Evolutionary conservation across 1,139 yeast species (phyloP).

Genomic region (Yamadazyma conglobata): DNA sequence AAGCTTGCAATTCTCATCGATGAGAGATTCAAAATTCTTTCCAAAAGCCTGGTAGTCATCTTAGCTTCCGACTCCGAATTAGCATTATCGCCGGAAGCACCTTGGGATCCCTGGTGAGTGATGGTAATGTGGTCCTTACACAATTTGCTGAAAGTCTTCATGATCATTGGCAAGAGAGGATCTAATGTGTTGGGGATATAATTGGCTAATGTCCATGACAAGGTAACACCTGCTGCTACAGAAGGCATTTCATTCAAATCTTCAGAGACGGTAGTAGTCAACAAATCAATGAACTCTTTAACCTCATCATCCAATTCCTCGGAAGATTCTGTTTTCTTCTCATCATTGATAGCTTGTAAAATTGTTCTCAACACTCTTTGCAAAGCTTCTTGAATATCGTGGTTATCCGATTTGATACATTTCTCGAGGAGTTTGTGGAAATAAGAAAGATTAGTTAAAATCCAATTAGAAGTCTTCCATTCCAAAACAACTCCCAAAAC

Average conservation of each 20-base stretch:
- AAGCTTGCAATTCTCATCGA: constrained; percentile 77
- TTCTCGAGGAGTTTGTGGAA: constrained; percentile 76
- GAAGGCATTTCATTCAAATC: constrained; percentile 81
- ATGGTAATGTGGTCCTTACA: constrained; percentile 86
- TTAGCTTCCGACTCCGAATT: constrained; percentile 65
- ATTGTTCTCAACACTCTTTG: constrained; percentile 71
- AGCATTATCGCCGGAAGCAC: constrained; percentile 29
- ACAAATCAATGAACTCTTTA: constrained; percentile 56
- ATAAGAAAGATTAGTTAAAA: constrained; percentile 61
- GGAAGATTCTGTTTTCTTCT: constrained; percentile 37
- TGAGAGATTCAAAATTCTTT: constrained; percentile 72
- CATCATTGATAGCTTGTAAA: constrained; percentile 55
- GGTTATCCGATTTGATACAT: constrained; percentile 78
- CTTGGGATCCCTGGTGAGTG: constrained; percentile 48
- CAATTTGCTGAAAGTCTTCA: constrained; percentile 84
- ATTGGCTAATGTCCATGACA: constrained; percentile 79
- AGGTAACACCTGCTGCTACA: constrained; percentile 84
- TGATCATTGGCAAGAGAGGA: constrained; percentile 66
- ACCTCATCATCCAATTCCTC: constrained; percentile 59
- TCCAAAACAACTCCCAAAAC: constrained; percentile 83
- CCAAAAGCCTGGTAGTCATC: constrained; percentile 72
- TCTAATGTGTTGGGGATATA: constrained; percentile 74
- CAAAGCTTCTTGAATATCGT: constrained; percentile 76
- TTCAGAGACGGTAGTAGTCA: constrained; percentile 73
- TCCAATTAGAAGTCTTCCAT: constrained; percentile 76